phyloP scores from a whole-genome alignment of 1,284 basidiomycete genomes.

The Cystobasidiaceae sp. region DNA sequence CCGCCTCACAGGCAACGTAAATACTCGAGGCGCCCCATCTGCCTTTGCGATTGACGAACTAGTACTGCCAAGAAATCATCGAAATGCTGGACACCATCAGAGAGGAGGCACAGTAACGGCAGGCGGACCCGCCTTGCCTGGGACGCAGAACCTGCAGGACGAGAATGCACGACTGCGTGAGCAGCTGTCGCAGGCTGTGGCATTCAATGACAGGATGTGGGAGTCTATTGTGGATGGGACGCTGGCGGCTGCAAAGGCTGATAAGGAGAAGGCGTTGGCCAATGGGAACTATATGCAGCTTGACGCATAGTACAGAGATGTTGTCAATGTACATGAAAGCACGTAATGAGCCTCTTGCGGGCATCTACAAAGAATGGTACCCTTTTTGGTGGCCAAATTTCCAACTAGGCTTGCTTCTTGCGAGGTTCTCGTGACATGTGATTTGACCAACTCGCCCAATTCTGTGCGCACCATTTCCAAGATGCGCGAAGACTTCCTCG shows the following conservation, averaged over 20 bases:
- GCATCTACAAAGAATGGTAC: too few relatives aligned
- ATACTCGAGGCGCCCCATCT: neutral
- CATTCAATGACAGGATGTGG: constrained; percentile 40
- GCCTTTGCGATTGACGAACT: constrained; percentile 2
- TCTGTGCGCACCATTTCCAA: too few relatives aligned
- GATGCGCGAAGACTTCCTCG: constrained; percentile 66
- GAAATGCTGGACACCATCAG: too few relatives aligned
- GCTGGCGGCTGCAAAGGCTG: constrained; percentile 14
- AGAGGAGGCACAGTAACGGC: neutral
- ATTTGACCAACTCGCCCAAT: too few relatives aligned
- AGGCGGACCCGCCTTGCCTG: neutral
- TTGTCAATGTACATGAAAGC: neutral
- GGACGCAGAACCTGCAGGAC: constrained; percentile 23
- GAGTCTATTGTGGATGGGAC: constrained; percentile 35
- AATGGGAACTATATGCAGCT: constrained; percentile 3
- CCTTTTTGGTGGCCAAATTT: too few relatives aligned
- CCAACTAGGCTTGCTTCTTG: too few relatives aligned
- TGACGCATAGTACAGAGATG: neutral
- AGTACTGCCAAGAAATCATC: too few relatives aligned
- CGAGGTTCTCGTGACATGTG: too few relatives aligned
- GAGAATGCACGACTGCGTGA: constrained; percentile 33
- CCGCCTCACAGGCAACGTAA: constrained; percentile 4
- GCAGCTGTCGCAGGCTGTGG: constrained; percentile 34
- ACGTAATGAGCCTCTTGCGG: too few relatives aligned
- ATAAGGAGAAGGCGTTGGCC: neutral